Conservation (phyloP, 305 asterid genomes). For the Caryopteris hybrid region DNA sequence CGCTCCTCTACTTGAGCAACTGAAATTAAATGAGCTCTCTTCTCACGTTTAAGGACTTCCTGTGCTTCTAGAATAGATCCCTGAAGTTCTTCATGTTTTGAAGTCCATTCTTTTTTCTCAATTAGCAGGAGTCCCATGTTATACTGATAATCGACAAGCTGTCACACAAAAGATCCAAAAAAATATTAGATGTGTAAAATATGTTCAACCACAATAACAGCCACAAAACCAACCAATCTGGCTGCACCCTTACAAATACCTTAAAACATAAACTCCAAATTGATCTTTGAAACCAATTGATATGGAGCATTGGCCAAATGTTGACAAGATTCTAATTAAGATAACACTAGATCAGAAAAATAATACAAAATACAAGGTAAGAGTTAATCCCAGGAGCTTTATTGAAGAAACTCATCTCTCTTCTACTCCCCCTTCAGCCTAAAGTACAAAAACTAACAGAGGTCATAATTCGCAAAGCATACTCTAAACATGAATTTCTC, state of each 20-base stretch:
- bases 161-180: conserved; percentile 18
- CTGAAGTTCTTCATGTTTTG: conserved; percentile 55
- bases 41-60: conserved; percentile 78
- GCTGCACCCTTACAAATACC: neutral
- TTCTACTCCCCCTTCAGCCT: too few relatives aligned
- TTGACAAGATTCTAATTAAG: neutral
- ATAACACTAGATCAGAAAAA: neutral
- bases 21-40: conserved; percentile 60
- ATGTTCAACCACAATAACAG: neutral
- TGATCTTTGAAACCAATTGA: neutral
- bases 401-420: neutral
- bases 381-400: neutral
- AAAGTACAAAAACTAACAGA: too few relatives aligned
- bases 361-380: neutral
- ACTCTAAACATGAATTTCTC: neutral
- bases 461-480: too few relatives aligned
- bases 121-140: conserved; percentile 83
- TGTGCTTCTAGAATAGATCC: conserved; percentile 57
- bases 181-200: neutral
- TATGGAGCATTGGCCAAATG: neutral
- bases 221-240: neutral
- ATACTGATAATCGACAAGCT: conserved; percentile 84
- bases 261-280: neutral
- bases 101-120: conserved; percentile 84
- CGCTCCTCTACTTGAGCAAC: conserved; percentile 72